Conservation (phyloP, 805 yeast species). For the Candida ulmi region DNA sequence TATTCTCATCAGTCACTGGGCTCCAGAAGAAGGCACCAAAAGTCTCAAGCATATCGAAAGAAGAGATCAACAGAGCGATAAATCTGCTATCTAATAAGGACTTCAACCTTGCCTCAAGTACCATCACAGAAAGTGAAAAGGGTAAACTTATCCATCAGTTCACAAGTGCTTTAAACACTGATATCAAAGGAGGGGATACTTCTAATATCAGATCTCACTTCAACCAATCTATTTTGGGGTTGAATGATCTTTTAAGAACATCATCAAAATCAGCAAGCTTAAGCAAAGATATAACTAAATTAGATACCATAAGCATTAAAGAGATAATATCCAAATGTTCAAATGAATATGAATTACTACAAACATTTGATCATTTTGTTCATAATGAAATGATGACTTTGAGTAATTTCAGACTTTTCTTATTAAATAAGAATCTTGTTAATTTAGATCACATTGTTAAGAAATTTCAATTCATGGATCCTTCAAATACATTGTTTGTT, state of each 20-base stretch:
- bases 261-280: conserved; percentile 3
- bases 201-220: conserved; percentile 6
- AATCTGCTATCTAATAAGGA: conserved; percentile 1
- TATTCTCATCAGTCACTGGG: background rate
- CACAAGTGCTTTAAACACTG: conserved; percentile 12
- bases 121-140: conserved; percentile 11
- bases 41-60: background rate
- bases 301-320: conserved; percentile 5
- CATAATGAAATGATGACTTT: conserved; percentile 4
- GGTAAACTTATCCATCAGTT: conserved; percentile 11
- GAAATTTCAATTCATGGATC: conserved; percentile 9
- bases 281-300: background rate
- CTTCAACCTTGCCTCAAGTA: conserved; percentile 2
- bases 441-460: conserved; percentile 8
- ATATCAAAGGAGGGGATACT: conserved; percentile 6
- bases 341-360: conserved; percentile 3
- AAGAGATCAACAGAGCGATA: background rate
- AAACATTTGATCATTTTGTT: conserved; percentile 12
- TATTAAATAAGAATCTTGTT: conserved; percentile 6
- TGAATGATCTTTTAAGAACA: conserved; percentile 7
- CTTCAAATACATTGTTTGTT: background rate
- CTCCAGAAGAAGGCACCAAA: background rate
- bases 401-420: conserved; percentile 7
- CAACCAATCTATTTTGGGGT: conserved; percentile 15
- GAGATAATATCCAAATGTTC: conserved; percentile 4